Evolutionary conservation across 2,329 filamentous ascomycete species (phyloP).

Genomic region (Coleophoma cylindrospora): DNA sequence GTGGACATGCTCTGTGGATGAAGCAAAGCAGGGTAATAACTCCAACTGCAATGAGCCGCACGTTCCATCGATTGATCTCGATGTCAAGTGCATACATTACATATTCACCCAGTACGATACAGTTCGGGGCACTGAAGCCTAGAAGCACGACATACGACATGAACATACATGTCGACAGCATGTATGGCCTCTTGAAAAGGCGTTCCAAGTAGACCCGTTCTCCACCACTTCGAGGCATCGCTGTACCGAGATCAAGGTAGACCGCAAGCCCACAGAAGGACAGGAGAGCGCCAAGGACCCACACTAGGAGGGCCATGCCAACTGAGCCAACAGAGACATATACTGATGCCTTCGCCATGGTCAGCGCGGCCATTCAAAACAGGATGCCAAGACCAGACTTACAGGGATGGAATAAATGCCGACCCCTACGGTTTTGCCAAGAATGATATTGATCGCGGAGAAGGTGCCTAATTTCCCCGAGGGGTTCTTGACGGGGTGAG

Average conservation of each 20-base stretch:
- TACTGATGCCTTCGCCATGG: constrained; percentile 35
- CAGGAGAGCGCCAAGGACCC: constrained; percentile 44
- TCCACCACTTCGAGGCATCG: constrained; percentile 41
- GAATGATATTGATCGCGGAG: constrained; percentile 32
- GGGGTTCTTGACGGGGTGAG: constrained; percentile 2
- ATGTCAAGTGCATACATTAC: constrained; percentile 39
- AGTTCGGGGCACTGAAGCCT: constrained; percentile 46
- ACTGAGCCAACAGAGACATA: constrained; percentile 49
- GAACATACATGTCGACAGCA: constrained; percentile 47
- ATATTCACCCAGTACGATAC: constrained; percentile 46
- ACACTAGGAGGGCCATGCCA: constrained; percentile 46
- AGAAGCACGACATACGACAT: constrained; percentile 44
- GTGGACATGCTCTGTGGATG: constrained; percentile 39
- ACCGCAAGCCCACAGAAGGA: constrained; percentile 40
- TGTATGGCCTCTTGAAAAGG: constrained; percentile 43
- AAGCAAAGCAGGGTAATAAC: constrained; percentile 41
- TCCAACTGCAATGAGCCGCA: constrained; percentile 40
- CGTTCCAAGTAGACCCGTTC: constrained; percentile 50
- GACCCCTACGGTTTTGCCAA: constrained; percentile 34
- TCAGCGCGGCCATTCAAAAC: no score
- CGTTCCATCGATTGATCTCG: constrained; percentile 40
- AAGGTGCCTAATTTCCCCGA: constrained; percentile 29
- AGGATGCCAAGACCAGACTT: no score
- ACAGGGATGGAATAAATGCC: constrained; percentile 48
- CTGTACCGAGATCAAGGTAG: constrained; percentile 40